Percentiles rank a stretch among this genome's conserved stretches.
Evolutionary conservation across 495 filamentous ascomycete species (phyloP).

Genomic region (Daldinia bambusicola): DNA sequence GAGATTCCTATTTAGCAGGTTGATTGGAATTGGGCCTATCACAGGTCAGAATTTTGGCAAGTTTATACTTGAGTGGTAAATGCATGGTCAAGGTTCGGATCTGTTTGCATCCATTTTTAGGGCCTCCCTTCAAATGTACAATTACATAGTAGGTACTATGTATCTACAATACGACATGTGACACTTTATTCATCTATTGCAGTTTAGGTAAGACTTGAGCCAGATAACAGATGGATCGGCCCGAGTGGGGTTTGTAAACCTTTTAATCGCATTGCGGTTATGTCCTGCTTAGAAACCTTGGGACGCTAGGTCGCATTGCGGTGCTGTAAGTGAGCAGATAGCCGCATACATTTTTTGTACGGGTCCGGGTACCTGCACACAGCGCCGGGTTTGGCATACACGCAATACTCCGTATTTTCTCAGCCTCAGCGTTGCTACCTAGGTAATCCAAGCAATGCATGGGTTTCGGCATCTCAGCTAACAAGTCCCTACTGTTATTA

Average conservation of each 20-base stretch:
- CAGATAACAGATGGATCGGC: not conserved
- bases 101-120: not conserved
- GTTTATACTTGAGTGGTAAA: not conserved
- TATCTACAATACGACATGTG: too few species aligned
- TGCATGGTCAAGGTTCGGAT: not conserved
- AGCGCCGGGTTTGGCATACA: not conserved
- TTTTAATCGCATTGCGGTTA: not conserved
- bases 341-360: not conserved
- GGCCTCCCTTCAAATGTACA: not conserved
- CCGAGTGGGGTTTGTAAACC: not conserved
- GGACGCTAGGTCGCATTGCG: not conserved
- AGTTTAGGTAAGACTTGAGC: not conserved
- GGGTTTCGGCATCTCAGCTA: not conserved
- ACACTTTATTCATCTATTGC: not conserved
- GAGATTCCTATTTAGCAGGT: constrained; percentile 1
- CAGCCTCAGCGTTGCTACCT: constrained; percentile 4
- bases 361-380: not conserved
- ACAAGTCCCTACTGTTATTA: too few species aligned
- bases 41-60: not conserved
- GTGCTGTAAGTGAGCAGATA: not conserved
- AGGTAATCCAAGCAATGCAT: not conserved
- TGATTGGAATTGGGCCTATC: not conserved
- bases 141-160: too few species aligned
- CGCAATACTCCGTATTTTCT: not conserved
- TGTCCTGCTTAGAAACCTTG: not conserved